These are phyloP conservation scores for Fraxinus sp. DNA, from an alignment of 305 asterid genomes.

Conservation along the genomic window DNA sequence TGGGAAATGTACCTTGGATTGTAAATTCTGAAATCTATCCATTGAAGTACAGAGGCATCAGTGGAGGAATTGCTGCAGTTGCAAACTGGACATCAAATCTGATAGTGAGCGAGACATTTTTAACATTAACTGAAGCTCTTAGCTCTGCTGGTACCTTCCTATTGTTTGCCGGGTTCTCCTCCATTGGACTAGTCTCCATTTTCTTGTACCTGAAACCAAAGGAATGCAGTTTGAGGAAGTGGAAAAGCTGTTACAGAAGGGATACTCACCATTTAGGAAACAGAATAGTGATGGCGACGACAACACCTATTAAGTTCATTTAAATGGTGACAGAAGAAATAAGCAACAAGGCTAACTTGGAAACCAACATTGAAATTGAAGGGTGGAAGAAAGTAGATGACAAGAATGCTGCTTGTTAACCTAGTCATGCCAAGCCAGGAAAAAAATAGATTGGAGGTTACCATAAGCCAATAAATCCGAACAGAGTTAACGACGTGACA, in stretches of 20 bases:
- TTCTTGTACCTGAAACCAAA: slow-evolving; percentile 70
- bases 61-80: slow-evolving; percentile 74
- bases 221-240: slow-evolving; percentile 66
- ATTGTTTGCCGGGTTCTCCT: slow-evolving; percentile 58
- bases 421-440: background rate
- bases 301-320: background rate
- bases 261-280: slow-evolving; percentile 47
- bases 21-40: slow-evolving; percentile 74
- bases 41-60: slow-evolving; percentile 54
- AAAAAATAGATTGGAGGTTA: background rate
- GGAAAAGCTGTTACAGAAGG: slow-evolving; percentile 58
- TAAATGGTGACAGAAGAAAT: background rate
- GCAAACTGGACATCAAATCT: slow-evolving; percentile 73
- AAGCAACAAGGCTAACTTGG: background rate
- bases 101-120: slow-evolving; percentile 53
- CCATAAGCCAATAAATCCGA: background rate
- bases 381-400: background rate
- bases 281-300: slow-evolving; percentile 10
- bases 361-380: background rate
- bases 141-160: slow-evolving; percentile 71
- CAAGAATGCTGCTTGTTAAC: background rate
- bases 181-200: slow-evolving; percentile 44
- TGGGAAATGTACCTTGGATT: slow-evolving; percentile 76
- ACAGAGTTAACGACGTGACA: background rate
- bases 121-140: slow-evolving; percentile 51